Evolutionary conservation across 2,329 filamentous ascomycete genomes (phyloP), one percentile per base, ranked within the genome.

Genomic region (Aspergillus aculeatus): DNA sequence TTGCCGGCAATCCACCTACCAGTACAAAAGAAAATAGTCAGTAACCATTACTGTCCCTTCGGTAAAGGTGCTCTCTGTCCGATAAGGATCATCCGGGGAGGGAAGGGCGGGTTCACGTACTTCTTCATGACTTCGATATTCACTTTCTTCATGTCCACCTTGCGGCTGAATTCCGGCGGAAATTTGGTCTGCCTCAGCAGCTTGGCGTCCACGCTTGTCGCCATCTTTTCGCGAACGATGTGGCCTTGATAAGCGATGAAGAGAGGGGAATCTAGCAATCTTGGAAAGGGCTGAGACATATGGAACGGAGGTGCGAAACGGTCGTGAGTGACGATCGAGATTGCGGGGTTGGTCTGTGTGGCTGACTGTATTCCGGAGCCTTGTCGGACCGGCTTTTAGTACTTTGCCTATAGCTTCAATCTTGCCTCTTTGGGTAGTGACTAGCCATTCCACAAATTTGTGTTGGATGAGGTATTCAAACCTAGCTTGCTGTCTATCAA

Each of bases 61-160:
- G 5, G 24, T 26, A 23, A 23, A 23, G 5, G 24, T 26, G 24
- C 24, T 26, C 6, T 7, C 6, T 7, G 24, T 4, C 24, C 24
- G 24, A 26, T 26, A 5, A 26, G 6, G 24, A 26, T 26, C 24
- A 7, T 26, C 24, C 6, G 24, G 24, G 3, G 24, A 26, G 24
- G 24, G 5, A 26, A 23, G 23, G 24, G 24, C 6, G 29, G 52
- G 50, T 32, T 32, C 29, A 78, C 88, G 72, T 74, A 96, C 91
- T 95, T 96, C 84, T 97, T 97, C 87, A 99, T 96, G 58, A 99
- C 91, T 76, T 96, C 92, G 54, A 96, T 83, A 74, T 99, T 97
- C 77, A 99, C 92, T 81, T 98, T 98, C 68, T 88, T 86, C 86
- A 96, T 96, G 81, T 99, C 93, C 65, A 99, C 95, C 81, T 97